Base-by-base conservation (phyloP, 345 rosid genomes). In the Aquilaria malaccensis region DNA sequence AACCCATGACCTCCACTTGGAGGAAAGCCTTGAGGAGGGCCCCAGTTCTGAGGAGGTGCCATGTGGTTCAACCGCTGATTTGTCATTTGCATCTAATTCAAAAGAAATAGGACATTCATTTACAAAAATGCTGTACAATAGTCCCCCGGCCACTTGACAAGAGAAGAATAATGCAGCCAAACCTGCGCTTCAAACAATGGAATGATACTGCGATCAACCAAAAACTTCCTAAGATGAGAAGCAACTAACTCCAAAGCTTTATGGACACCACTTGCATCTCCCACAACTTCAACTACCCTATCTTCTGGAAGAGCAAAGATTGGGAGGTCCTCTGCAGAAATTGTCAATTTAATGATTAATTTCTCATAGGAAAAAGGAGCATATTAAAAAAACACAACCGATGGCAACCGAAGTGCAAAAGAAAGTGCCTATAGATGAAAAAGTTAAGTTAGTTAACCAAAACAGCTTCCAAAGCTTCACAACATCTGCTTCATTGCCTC, bases 251-350 rank as follows among this genome's bases (percentile, higher is more conserved):
- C 98, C 72, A 95, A 69, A 41, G 87, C 91, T 77, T 81, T 91
- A 68, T 95, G 98, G 71, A 95, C 97, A 45, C 87, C 83, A 70
- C 81, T 59, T 67, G 90, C 67, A 37, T 91, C 98, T 61, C 99
- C 99, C 52, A 87, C 77, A 31, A 95, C 86, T 84, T 91, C 97
- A 56, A 95, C 96, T 71, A 88, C 96, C 81, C 97, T 80, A 79
- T 95, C 99, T 69, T 95, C 98, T 83, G 86, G 97, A 72, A 95
- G 98, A 41, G 99, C 85, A 78, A 95, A 91, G 62, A 83, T 80
- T 30, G 99, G 99, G 53, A 95, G 85, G 54, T 86, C 96, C 67
- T 95, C 98, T 95, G 84, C 79, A 83, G 53, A 60, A 74, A 67
- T 55, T 70, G 48, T 63, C 41, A 10, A 37, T 52, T 50, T 37